phyloP scores from a whole-genome alignment of 2,329 filamentous ascomycete genomes.

The Magnaporthiopsis poae region DNA sequence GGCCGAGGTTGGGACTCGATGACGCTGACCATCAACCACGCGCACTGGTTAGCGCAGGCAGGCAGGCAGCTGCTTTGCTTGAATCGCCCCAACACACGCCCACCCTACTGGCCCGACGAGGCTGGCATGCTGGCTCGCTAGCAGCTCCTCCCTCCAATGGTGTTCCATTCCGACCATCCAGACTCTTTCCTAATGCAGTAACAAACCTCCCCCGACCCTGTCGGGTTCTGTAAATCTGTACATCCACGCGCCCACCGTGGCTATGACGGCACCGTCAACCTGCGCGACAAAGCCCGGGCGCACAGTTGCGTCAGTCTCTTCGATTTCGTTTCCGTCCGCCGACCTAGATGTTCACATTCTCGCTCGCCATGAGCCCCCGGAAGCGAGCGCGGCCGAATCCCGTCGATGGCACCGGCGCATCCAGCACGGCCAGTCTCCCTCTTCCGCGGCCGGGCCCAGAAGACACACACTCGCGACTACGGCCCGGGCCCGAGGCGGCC shows the following conservation, averaged over 20 bases:
- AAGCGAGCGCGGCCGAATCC: conserved; percentile 32
- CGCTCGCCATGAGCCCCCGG: conserved; percentile 27
- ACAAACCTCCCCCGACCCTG: neutral
- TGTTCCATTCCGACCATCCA: neutral
- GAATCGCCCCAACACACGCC: neutral
- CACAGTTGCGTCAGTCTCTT: neutral
- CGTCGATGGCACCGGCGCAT: conserved; percentile 12
- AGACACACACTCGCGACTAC: neutral
- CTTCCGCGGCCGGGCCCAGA: neutral
- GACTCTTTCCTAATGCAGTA: neutral
- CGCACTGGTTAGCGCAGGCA: neutral
- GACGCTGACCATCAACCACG: neutral
- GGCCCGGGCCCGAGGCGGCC: neutral
- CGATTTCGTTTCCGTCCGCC: too few species aligned
- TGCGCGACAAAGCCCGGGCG: neutral
- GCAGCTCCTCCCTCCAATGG: neutral
- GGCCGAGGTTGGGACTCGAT: neutral
- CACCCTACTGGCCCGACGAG: neutral
- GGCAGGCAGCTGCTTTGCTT: too few species aligned
- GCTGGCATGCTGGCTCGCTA: neutral
- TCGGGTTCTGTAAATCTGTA: conserved; percentile 1
- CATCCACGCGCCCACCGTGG: too few species aligned
- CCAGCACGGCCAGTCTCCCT: conserved; percentile 6
- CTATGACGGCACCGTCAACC: too few species aligned
- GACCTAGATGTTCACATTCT: neutral